Conservation (phyloP, 164 flowering plant genomes). For the Liquidambar formosana region DNA sequence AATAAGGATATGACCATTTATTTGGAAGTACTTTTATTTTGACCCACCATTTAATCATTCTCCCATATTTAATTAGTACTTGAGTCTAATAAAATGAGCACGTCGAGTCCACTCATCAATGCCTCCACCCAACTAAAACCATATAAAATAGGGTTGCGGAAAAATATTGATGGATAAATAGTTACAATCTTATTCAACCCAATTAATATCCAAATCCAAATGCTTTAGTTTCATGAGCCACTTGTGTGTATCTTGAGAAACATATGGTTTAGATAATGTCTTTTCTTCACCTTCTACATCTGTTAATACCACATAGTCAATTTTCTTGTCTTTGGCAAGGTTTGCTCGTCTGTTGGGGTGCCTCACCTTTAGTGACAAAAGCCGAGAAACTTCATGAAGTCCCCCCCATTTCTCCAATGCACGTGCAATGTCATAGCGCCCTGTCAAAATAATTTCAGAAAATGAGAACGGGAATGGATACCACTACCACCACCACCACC, state of each 20-base stretch:
- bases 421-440: slow-evolving; percentile 93
- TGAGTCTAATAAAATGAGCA: no score
- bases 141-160: no score
- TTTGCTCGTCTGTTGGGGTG: slow-evolving; percentile 58
- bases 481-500: no score
- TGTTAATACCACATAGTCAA: slow-evolving; percentile 23
- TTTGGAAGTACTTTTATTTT: no score
- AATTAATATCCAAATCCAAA: slow-evolving; percentile 74
- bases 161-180: background rate
- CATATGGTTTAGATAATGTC: slow-evolving; percentile 36
- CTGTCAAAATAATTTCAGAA: slow-evolving; percentile 29
- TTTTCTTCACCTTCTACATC: slow-evolving; percentile 33
- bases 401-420: slow-evolving; percentile 99
- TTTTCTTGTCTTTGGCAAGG: slow-evolving; percentile 42
- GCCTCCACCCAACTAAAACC: no score
- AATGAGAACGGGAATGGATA: background rate
- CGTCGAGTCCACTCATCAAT: no score
- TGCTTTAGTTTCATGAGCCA: slow-evolving; percentile 69
- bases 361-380: slow-evolving; percentile 71
- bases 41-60: no score
- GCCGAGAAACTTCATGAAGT: slow-evolving; percentile 89
- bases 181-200: slow-evolving; percentile 52
- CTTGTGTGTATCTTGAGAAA: slow-evolving; percentile 70
- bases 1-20: no score
- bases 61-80: no score